Percentiles rank a stretch among this genome's conserved stretches.
Conservation (phyloP, 495 filamentous ascomycete genomes). For the Penicillium dipodomyicola region DNA sequence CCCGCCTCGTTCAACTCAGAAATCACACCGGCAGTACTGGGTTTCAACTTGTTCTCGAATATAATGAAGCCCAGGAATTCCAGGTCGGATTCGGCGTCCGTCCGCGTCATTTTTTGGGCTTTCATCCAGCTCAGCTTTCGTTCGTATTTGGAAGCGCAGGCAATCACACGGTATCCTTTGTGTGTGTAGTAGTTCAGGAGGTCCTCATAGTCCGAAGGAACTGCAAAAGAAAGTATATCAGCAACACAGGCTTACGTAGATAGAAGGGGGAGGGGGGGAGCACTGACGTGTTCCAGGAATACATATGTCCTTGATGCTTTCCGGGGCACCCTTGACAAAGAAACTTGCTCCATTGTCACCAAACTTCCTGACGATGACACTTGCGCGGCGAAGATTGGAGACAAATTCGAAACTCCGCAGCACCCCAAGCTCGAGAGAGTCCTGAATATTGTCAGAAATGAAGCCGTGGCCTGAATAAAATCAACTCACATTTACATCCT, state of each 20-base stretch:
- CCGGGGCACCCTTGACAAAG: constrained; percentile 95
- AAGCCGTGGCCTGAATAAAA: background rate
- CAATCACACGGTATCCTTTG: constrained; percentile 95
- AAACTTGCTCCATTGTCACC: constrained; percentile 74
- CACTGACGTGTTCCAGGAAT: constrained; percentile 69
- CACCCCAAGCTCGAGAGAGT: constrained; percentile 74
- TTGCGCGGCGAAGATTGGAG: constrained; percentile 90
- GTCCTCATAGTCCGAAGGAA: constrained; percentile 88
- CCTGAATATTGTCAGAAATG: constrained; percentile 20
- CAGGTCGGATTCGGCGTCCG: constrained; percentile 76
- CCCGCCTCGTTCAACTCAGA: constrained; percentile 79
- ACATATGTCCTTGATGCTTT: constrained; percentile 94
- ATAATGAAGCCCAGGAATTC: constrained; percentile 94
- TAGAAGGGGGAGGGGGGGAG: too few species aligned
- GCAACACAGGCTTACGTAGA: background rate
- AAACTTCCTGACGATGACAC: constrained; percentile 86
- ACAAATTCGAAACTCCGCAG: constrained; percentile 92
- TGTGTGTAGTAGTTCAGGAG: constrained; percentile 87
- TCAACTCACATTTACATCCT: constrained; percentile 31
- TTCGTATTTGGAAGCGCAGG: constrained; percentile 85
- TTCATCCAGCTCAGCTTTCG: constrained; percentile 87
- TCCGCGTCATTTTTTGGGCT: constrained; percentile 85
- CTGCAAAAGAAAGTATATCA: constrained; percentile 38
- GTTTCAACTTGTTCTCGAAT: constrained; percentile 98
- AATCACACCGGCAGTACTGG: constrained; percentile 71